A percentile compares a stretch with the other conserved stretches of the same genome.
Conservation (phyloP, 306 rosid genomes). For the Acacia melanoxylon region DNA sequence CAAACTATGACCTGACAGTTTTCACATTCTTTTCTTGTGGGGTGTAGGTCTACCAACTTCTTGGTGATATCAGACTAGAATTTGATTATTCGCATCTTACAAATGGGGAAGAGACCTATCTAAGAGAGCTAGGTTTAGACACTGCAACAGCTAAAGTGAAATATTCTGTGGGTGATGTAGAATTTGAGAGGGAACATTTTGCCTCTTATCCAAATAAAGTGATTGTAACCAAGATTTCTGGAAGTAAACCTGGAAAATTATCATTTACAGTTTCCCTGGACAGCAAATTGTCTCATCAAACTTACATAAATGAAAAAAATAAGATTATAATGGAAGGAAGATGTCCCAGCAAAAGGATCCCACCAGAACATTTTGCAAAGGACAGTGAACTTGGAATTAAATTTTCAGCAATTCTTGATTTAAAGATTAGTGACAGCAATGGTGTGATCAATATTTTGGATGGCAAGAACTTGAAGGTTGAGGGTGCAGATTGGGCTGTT, state of each 20-base stretch:
- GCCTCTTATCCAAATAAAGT: slow-evolving; percentile 67
- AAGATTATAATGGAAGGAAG: slow-evolving; percentile 62
- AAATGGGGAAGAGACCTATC: slow-evolving; percentile 42
- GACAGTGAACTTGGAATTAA: slow-evolving; percentile 54
- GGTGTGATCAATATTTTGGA: slow-evolving; percentile 50
- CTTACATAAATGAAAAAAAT: slow-evolving; percentile 36
- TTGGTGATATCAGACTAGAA: slow-evolving; percentile 68
- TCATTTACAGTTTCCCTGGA: slow-evolving; percentile 61
- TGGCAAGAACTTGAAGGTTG: slow-evolving; percentile 54
- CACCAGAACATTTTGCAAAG: slow-evolving; percentile 32
- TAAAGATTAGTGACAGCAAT: slow-evolving; percentile 48
- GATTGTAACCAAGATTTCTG: slow-evolving; percentile 60
- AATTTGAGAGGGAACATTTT: slow-evolving; percentile 68
- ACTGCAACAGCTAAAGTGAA: slow-evolving; percentile 63
- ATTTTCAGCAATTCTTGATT: slow-evolving; percentile 66
- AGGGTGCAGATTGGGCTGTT: slow-evolving; percentile 65
- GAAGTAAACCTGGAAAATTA: slow-evolving; percentile 50
- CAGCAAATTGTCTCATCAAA: slow-evolving; percentile 60
- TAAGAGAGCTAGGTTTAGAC: slow-evolving; percentile 66
- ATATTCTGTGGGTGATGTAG: slow-evolving; percentile 61
- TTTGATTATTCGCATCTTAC: slow-evolving; percentile 61
- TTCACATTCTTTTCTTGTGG: slow-evolving; percentile 16
- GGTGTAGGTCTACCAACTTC: slow-evolving; percentile 61
- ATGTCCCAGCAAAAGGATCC: slow-evolving; percentile 51
- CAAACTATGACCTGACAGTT: neutral